A percentile compares a stretch with the other conserved stretches of the same genome.
Conservation (phyloP, 2,329 filamentous ascomycete species). For the Periconia sp. region DNA sequence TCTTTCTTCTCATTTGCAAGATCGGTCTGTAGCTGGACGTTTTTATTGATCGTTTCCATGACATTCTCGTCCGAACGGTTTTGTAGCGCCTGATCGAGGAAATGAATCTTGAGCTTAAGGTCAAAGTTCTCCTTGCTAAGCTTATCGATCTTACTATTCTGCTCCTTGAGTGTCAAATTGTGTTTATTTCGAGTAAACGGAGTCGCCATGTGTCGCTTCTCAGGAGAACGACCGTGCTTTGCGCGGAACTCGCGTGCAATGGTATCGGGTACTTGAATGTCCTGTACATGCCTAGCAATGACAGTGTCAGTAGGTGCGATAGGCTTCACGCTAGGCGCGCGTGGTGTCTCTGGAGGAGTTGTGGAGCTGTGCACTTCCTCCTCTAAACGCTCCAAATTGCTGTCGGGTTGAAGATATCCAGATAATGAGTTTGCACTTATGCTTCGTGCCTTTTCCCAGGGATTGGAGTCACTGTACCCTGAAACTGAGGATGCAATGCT, state of each 20-base stretch:
- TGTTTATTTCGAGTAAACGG: slow-evolving; percentile 48
- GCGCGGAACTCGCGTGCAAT: slow-evolving; percentile 85
- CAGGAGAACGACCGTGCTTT: slow-evolving; percentile 69
- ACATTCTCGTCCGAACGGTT: slow-evolving; percentile 94
- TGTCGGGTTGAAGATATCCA: slow-evolving; percentile 47
- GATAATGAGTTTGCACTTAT: slow-evolving; percentile 45
- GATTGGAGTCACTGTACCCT: slow-evolving; percentile 55
- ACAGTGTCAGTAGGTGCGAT: slow-evolving; percentile 83
- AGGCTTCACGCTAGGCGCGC: slow-evolving; percentile 56
- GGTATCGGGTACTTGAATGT: slow-evolving; percentile 89
- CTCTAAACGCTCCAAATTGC: slow-evolving; percentile 62
- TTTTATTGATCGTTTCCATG: slow-evolving; percentile 97
- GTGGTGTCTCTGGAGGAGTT: slow-evolving; percentile 72
- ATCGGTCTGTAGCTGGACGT: slow-evolving; percentile 91
- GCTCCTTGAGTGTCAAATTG: slow-evolving; percentile 87
- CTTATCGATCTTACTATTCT: slow-evolving; percentile 95
- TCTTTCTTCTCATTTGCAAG: slow-evolving; percentile 89
- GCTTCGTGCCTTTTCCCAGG: slow-evolving; percentile 50
- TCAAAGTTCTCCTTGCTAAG: slow-evolving; percentile 98
- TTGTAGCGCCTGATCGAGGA: slow-evolving; percentile 89
- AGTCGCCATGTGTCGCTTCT: slow-evolving; percentile 56
- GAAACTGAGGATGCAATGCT: slow-evolving; percentile 82
- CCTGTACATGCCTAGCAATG: slow-evolving; percentile 84
- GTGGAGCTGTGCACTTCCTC: slow-evolving; percentile 61
- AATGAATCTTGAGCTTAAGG: slow-evolving; percentile 96